Percentiles rank a stretch among this genome's conserved stretches.
Evolutionary conservation across 75 land plant genomes (phyloP).

Genomic region (Sequoiadendron giganteum): DNA sequence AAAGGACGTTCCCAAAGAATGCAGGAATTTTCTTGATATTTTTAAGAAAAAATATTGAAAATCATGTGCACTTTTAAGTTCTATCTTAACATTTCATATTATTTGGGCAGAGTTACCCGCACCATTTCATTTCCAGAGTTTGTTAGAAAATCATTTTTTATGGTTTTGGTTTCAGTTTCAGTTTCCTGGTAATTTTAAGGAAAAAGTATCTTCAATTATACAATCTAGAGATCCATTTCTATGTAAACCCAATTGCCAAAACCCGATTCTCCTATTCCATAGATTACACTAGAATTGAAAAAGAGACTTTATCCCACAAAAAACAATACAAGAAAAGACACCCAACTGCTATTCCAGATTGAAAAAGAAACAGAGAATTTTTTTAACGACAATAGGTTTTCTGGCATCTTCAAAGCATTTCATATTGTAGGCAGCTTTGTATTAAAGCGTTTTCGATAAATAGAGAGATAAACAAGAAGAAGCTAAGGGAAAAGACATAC

Average conservation of each 20-base stretch:
- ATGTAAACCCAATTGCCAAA: background rate
- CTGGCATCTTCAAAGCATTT: background rate
- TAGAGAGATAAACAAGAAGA: background rate
- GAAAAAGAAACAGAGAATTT: background rate
- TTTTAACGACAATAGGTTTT: background rate
- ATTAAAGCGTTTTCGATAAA: background rate
- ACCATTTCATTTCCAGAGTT: background rate
- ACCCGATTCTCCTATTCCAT: background rate
- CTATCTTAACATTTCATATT: background rate
- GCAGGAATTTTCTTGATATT: background rate
- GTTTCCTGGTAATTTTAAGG: background rate
- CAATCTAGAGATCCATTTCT: background rate
- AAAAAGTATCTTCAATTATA: background rate
- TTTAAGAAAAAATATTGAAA: background rate
- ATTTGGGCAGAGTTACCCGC: background rate
- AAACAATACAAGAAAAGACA: background rate
- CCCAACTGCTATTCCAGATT: background rate
- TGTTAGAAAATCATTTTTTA: background rate
- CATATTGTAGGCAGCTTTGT: background rate
- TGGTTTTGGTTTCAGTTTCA: background rate
- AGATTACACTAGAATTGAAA: background rate
- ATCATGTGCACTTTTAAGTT: background rate
- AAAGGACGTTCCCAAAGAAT: background rate
- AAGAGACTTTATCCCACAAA: background rate
- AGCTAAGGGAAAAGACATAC: conserved; percentile 21